These are phyloP conservation scores for Phytophthora vignae DNA, from an alignment of 352 stramenopile genomes.

Conservation along the genomic window DNA sequence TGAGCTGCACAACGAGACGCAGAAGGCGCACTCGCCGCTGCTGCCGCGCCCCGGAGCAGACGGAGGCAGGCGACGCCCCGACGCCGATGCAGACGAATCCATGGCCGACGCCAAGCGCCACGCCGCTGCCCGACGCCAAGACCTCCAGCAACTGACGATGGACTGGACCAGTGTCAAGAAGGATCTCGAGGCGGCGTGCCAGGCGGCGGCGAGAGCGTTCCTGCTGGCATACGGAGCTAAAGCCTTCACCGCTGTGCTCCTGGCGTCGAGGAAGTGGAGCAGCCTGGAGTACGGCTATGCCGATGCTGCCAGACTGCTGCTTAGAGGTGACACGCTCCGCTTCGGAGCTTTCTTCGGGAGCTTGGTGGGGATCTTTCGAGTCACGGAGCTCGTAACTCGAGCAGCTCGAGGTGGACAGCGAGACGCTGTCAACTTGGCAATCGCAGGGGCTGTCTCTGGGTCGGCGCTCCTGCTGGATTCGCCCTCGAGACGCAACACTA, in stretches of 20 bases:
- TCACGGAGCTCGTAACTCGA: slow-evolving; percentile 66
- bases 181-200: slow-evolving; percentile 60
- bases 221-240: slow-evolving; percentile 84
- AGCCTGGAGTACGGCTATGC: slow-evolving; percentile 79
- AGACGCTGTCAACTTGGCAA: slow-evolving; percentile 69
- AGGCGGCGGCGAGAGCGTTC: slow-evolving; percentile 62
- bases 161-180: slow-evolving; percentile 42
- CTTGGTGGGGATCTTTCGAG: slow-evolving; percentile 76
- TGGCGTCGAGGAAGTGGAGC: slow-evolving; percentile 85
- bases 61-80: slow-evolving; percentile 9
- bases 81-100: slow-evolving; percentile 25
- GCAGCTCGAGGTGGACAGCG: slow-evolving; percentile 49
- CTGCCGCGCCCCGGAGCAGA: slow-evolving; percentile 9
- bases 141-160: slow-evolving; percentile 44
- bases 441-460: slow-evolving; percentile 73
- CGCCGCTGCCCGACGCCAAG: slow-evolving; percentile 39
- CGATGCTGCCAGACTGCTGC: slow-evolving; percentile 72
- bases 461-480: slow-evolving; percentile 80
- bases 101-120: slow-evolving; percentile 36
- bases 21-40: slow-evolving; percentile 32
- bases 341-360: slow-evolving; percentile 83
- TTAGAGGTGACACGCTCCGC: slow-evolving; percentile 73
- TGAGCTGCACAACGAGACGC: slow-evolving; percentile 69
- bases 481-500: slow-evolving; percentile 63
- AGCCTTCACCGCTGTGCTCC: slow-evolving; percentile 79